A percentile compares a stretch with the other conserved stretches of the same genome.
Evolutionary conservation across 177 flowering plant species (phyloP).

Genomic region (Vitis hybrid): DNA sequence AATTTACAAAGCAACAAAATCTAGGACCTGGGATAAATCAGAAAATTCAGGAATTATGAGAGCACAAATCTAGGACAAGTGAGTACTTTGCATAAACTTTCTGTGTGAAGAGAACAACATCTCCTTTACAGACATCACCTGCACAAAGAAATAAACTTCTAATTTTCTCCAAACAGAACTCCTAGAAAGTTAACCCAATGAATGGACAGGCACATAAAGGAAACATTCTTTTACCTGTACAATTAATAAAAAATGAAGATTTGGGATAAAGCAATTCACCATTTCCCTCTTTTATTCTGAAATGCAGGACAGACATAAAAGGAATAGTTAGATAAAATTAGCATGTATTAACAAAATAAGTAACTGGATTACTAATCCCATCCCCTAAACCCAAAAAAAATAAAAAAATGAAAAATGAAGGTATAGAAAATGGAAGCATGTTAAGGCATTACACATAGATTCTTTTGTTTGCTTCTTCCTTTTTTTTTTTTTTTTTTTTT

Average conservation of each 20-base stretch:
- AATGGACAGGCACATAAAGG: background rate
- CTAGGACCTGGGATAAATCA: background rate
- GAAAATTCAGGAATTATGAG: background rate
- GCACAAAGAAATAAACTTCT: constrained; percentile 4
- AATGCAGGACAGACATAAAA: background rate
- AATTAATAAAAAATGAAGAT: constrained; percentile 50
- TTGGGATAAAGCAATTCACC: constrained; percentile 57
- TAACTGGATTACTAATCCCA: too few relatives aligned
- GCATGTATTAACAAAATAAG: background rate
- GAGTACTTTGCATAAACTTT: constrained; percentile 54
- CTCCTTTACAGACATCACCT: constrained; percentile 80
- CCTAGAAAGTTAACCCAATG: background rate
- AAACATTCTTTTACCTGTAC: constrained; percentile 39
- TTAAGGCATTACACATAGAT: too few relatives aligned
- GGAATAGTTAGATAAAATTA: background rate
- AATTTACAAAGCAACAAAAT: constrained; percentile 4
- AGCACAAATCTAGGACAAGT: background rate
- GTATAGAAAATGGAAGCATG: too few relatives aligned
- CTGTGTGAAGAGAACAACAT: constrained; percentile 61
- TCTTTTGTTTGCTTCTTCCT: too few relatives aligned
- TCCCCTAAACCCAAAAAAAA: too few relatives aligned
- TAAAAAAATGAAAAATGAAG: too few relatives aligned
- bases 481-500: too few relatives aligned
- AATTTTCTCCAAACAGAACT: background rate
- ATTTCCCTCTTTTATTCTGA: constrained; percentile 61